Conservation (phyloP, 495 filamentous ascomycete genomes). For the Parathielavia appendiculata region DNA sequence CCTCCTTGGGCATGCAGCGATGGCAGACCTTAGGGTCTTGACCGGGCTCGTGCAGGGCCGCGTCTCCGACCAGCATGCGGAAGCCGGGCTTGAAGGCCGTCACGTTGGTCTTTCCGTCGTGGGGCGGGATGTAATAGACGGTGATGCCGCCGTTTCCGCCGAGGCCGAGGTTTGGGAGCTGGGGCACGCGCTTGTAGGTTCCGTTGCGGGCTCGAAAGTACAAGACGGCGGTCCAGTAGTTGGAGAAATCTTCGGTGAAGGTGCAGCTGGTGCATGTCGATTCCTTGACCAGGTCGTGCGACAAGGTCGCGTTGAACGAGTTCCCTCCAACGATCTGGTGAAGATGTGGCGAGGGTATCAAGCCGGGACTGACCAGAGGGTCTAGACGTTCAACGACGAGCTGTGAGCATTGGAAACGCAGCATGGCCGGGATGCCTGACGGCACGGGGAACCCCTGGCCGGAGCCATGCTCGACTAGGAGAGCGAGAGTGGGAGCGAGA, state of each 20-base stretch:
- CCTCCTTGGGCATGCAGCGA: constrained; percentile 39
- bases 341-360: constrained; percentile 37
- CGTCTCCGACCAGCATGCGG: constrained; percentile 34
- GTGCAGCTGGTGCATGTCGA: constrained; percentile 33
- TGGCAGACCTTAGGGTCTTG: constrained; percentile 43
- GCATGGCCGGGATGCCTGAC: constrained; percentile 26
- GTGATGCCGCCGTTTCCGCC: constrained; percentile 36
- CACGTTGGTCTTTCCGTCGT: constrained; percentile 30
- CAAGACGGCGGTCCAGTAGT: constrained; percentile 6
- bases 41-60: constrained; percentile 25
- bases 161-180: constrained; percentile 32
- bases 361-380: constrained; percentile 40
- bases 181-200: constrained; percentile 43
- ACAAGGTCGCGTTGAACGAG: constrained; percentile 32
- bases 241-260: constrained; percentile 21
- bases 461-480: constrained; percentile 1
- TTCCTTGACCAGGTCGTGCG: constrained; percentile 22
- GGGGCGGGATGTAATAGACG: constrained; percentile 39
- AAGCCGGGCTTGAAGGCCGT: constrained; percentile 31
- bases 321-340: constrained; percentile 38
- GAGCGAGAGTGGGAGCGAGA: not conserved
- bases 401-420: constrained; percentile 45
- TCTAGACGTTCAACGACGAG: constrained; percentile 42
- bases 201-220: constrained; percentile 22
- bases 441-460: not conserved